Evolutionary conservation across 2,329 filamentous ascomycete genomes (phyloP).

Genomic region (Lojkania enalia): DNA sequence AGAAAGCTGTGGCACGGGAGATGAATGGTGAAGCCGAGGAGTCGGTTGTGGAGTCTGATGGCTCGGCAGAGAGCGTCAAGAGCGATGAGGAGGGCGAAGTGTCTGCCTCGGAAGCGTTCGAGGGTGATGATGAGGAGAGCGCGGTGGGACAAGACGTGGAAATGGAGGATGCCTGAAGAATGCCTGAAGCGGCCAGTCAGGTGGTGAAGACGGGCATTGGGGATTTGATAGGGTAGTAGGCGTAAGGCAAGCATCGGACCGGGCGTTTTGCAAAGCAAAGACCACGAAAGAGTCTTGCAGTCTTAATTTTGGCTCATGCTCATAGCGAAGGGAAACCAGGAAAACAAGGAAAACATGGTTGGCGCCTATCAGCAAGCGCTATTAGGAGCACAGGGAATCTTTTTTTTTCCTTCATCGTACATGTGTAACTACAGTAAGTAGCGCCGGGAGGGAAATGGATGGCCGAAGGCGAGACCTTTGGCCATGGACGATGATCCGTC

Average conservation of each 20-base stretch:
- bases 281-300: not conserved
- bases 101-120: conserved; percentile 16
- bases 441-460: not conserved
- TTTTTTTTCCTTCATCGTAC: not conserved
- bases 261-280: conserved; percentile 15
- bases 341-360: no score
- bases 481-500: no score
- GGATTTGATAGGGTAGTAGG: conserved; percentile 6
- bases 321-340: not conserved
- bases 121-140: conserved; percentile 29
- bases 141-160: conserved; percentile 33
- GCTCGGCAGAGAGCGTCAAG: conserved; percentile 10
- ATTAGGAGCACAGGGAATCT: not conserved
- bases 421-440: not conserved
- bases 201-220: not conserved
- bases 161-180: conserved; percentile 33
- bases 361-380: not conserved
- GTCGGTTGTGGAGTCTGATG: conserved; percentile 3
- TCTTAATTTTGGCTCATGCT: not conserved
- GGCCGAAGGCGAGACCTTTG: no score
- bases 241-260: conserved; percentile 8
- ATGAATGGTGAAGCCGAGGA: conserved; percentile 28
- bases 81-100: conserved; percentile 13
- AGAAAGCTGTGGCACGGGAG: conserved; percentile 19
- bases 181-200: conserved; percentile 1